A percentile compares a stretch with the other conserved stretches of the same genome.
Conservation (phyloP, 2,329 filamentous ascomycete genomes). For the Bimuria novae-zelandiae region DNA sequence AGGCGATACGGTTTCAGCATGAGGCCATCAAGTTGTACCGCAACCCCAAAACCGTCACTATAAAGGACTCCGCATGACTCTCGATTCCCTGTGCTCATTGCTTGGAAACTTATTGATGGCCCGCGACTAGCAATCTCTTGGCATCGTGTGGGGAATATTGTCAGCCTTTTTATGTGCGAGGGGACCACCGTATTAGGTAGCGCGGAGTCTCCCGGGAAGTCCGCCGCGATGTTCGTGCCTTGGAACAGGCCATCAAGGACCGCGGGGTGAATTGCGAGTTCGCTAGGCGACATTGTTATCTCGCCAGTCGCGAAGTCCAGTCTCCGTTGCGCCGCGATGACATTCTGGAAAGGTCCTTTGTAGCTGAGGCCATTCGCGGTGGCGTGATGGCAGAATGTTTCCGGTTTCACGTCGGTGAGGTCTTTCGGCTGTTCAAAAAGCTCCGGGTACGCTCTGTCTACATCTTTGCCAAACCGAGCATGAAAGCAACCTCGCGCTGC, state of each 20-base stretch:
- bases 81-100: neutral
- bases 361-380: slow-evolving; percentile 2
- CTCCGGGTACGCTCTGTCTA: slow-evolving; percentile 6
- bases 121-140: neutral
- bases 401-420: slow-evolving; percentile 3
- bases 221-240: slow-evolving; percentile 29
- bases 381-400: slow-evolving; percentile 18
- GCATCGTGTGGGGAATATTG: slow-evolving; percentile 24
- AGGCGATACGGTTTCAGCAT: slow-evolving; percentile 5
- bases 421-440: neutral
- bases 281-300: slow-evolving; percentile 2
- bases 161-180: slow-evolving; percentile 21
- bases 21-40: slow-evolving; percentile 18
- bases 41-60: neutral
- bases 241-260: slow-evolving; percentile 38
- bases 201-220: slow-evolving; percentile 31
- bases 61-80: slow-evolving; percentile 3
- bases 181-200: slow-evolving; percentile 31
- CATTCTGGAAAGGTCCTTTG: slow-evolving; percentile 10
- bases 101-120: slow-evolving; percentile 2
- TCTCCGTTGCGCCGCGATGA: slow-evolving; percentile 4
- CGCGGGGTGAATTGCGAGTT: slow-evolving; percentile 42
- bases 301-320: slow-evolving; percentile 13
- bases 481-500: slow-evolving; percentile 10
- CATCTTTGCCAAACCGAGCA: slow-evolving; percentile 9